Evolutionary conservation across 2,329 filamentous ascomycete genomes (phyloP), one percentile per base, ranked within the genome.

Genomic region (Verticillium isaacii): DNA sequence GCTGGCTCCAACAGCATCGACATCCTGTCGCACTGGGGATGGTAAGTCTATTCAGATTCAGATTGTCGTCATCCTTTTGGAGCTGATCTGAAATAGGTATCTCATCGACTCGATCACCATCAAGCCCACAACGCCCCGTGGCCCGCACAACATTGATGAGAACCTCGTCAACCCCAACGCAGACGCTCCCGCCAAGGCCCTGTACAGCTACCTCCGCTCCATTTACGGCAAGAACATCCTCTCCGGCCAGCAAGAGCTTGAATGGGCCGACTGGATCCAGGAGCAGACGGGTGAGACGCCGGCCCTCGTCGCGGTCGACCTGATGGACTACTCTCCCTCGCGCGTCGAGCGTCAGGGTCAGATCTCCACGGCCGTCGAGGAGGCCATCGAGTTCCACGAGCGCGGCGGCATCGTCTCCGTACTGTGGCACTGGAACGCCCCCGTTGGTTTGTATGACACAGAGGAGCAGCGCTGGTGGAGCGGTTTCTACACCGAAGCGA

Each of bases 401-500:
- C 70, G 72, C 6, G 80, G 79, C 52, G 80, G 80, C 7, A 80
- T 82, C 60, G 69, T 82, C 29, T 77, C 79, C 0, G 75, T 80
- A 36, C 70, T 74, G 19, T 82, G 80, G 80, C 80, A 82, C 67
- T 82, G 80, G 80, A 78, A 79, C 45, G 76, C 78, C 0, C 79
- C 79, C 15, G 66, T 68, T 0, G 79, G 79, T 1, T 71, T 82
- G n/a, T 80, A 80, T 64, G 77, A 82, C 64, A 81, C 74, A 1
- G 69, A 66, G 2, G 74, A 75, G 57, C 70, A 80, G 54, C 74
- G 71, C n/a, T 82, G 80, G 80, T 82, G 73, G 70, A 71, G 71
- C 9, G 80, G 80, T 7, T 82, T 83, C 71, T 82, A 83, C 70
- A 81, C 79, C 32, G 70, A 71, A n/a, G 78, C 79, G 1, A 80